Base-by-base conservation (phyloP, 192 early-diverging fungal species). In the Radiomyces spectabilis region DNA sequence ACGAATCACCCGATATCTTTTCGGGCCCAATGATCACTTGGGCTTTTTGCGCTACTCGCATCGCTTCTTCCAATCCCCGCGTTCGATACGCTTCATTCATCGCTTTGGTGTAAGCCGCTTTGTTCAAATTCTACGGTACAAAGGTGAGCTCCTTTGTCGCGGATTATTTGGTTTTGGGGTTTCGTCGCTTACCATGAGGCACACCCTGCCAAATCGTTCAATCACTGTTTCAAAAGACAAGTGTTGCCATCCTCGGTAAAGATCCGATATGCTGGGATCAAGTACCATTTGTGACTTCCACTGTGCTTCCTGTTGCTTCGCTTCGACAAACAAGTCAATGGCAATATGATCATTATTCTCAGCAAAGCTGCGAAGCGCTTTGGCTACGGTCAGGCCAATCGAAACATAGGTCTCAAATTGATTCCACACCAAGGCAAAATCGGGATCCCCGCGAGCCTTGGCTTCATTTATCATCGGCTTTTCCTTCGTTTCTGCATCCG, bases 21-120 rank as follows among this genome's bases (percentile, higher is more conserved):
- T 66, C 64, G 3, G 64, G 64, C 15, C 51, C 57, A 6, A 59
- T 37, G 1, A 66, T n/a, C 10, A 39, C 41, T 31, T 58, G 64
- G 4, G 64, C 56, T 32, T 66, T 43, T 5, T 59, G 38, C 0
- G 57, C 57, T 38, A 66, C 55, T n/a, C 44, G 50, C 15, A 66
- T 48, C 3, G 64, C 64, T 19, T 66, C 64, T 25, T 66, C 57
- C 18, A 66, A 35, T 18, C 57, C 64, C 4, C 57, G 26, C 16
- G 45, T 66, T 24, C 64, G 30, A 42, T 66, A 59, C 5, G 57
- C 44, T 16, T 16, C 43, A 18, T 66, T 39, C 15, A 16, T 29
- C 0, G 53, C 56, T 34, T 59, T 66, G 3, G 30, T 38, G 25
- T 55, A 59, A 19, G 64, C 64, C 10, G 41, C 37, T 24, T 39